These are phyloP conservation scores for Steccherinum ochraceum DNA, from an alignment of 768 basidiomycete genomes.

Conservation along the genomic window DNA sequence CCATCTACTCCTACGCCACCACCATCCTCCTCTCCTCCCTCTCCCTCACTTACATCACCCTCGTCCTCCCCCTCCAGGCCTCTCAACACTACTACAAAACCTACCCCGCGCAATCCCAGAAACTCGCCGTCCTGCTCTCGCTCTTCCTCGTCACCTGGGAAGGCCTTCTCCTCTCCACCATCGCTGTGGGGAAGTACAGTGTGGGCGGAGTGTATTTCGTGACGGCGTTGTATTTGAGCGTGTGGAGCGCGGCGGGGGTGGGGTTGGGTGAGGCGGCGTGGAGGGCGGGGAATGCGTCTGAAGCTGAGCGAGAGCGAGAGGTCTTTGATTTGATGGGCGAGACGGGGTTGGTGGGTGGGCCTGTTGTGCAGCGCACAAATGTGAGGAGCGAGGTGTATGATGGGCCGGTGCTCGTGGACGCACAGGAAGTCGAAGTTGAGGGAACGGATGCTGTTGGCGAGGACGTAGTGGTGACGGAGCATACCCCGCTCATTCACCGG, in stretches of 20 bases:
- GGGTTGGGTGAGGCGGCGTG: slow-evolving; percentile 30
- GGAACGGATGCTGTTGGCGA: slow-evolving; percentile 9
- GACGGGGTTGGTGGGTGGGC: slow-evolving; percentile 11
- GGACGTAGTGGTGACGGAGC: slow-evolving; percentile 43
- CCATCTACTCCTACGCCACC: slow-evolving; percentile 52
- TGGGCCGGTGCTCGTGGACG: too few relatives aligned
- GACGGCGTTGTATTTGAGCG: slow-evolving; percentile 45
- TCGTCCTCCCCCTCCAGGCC: slow-evolving; percentile 34
- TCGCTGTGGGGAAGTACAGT: slow-evolving; percentile 33
- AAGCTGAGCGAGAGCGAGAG: too few relatives aligned
- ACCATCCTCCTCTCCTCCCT: slow-evolving; percentile 42
- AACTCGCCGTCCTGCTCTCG: slow-evolving; percentile 44
- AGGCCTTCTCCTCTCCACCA: slow-evolving; percentile 46
- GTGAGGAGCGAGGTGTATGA: slow-evolving; percentile 19
- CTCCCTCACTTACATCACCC: slow-evolving; percentile 44
- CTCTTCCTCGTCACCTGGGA: slow-evolving; percentile 55
- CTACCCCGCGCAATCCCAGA: slow-evolving; percentile 38
- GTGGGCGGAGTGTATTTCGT: slow-evolving; percentile 54
- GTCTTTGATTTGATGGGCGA: slow-evolving; percentile 10
- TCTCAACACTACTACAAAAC: slow-evolving; percentile 21
- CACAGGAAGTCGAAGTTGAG: slow-evolving; percentile 8
- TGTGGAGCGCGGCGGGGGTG: slow-evolving; percentile 35
- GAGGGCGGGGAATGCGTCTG: slow-evolving; percentile 12
- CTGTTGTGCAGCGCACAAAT: slow-evolving; percentile 8
- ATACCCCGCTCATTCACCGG: slow-evolving; percentile 46